A percentile compares a stretch with the other conserved stretches of the same genome.
phyloP scores from a whole-genome alignment of 768 basidiomycete genomes.

The Boletus barrowsii region DNA sequence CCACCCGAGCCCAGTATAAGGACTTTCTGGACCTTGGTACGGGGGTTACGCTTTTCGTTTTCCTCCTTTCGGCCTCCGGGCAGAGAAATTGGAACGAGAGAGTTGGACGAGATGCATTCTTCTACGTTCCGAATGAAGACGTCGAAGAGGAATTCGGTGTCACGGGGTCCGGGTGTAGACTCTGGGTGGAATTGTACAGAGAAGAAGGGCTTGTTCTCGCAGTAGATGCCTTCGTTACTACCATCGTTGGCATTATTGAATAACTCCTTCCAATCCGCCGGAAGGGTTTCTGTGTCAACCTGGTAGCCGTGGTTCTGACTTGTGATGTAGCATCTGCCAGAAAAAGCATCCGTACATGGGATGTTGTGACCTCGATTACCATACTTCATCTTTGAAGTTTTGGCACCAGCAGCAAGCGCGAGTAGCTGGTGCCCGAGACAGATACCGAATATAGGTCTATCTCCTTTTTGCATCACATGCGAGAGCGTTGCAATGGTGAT shows the following conservation, averaged over 20 bases:
- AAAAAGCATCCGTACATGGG: conserved; percentile 91
- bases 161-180: conserved; percentile 92
- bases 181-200: conserved; percentile 99
- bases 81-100: conserved; percentile 58
- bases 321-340: conserved; percentile 97
- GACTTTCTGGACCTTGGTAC: conserved; percentile 84
- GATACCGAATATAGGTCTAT: conserved; percentile 94
- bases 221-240: conserved; percentile 97
- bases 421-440: conserved; percentile 98
- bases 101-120: conserved; percentile 62
- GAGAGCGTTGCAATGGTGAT: conserved; percentile 67
- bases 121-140: conserved; percentile 89
- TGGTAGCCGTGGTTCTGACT: conserved; percentile 99
- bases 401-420: conserved; percentile 90
- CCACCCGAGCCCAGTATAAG: conserved; percentile 97
- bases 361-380: conserved; percentile 99
- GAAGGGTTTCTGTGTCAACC: conserved; percentile 79
- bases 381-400: conserved; percentile 99
- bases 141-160: conserved; percentile 98
- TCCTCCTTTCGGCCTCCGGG: conserved; percentile 81
- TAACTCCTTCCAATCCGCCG: conserved; percentile 85
- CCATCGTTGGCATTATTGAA: conserved; percentile 97
- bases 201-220: conserved; percentile 89
- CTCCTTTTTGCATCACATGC: conserved; percentile 63
- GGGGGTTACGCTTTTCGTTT: conserved; percentile 70